Conservation (phyloP, 169 alveolate genomes). For the Cryptosporidium sp. region DNA sequence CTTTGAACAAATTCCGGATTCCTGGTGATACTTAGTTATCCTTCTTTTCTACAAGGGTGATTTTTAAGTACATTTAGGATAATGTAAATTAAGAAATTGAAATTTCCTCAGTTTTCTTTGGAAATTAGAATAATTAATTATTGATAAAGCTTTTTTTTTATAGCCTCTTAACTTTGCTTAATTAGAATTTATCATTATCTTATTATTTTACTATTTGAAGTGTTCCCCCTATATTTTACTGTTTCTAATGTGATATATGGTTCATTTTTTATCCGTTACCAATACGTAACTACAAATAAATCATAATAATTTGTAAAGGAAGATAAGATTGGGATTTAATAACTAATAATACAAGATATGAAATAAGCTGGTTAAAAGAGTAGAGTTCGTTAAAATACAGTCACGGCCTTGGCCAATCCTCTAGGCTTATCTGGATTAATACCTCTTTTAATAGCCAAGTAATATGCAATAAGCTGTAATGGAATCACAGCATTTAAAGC, state of each 20-base stretch:
- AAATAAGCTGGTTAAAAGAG: too few species aligned
- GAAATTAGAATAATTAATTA: conserved; percentile 3
- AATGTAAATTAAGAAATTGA: background rate
- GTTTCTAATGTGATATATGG: too few species aligned
- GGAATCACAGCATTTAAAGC: conserved; percentile 88
- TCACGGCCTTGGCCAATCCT: conserved; percentile 88
- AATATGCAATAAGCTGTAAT: conserved; percentile 87
- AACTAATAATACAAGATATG: background rate
- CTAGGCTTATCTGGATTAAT: conserved; percentile 89
- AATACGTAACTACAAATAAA: too few species aligned
- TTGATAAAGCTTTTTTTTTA: background rate
- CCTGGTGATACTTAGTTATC: background rate
- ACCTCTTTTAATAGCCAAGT: conserved; percentile 81
- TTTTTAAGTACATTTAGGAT: background rate
- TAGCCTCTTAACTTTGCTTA: background rate
- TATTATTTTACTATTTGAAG: background rate
- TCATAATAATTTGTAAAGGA: background rate
- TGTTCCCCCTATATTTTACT: background rate
- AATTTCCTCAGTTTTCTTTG: background rate
- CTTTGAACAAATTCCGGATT: background rate
- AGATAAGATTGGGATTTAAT: background rate
- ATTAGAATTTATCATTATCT: background rate
- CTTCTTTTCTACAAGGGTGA: background rate
- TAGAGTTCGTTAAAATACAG: conserved; percentile 70
- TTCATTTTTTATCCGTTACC: background rate